Base-by-base conservation (phyloP, 768 basidiomycete genomes). In the Leccinum arenicola region DNA sequence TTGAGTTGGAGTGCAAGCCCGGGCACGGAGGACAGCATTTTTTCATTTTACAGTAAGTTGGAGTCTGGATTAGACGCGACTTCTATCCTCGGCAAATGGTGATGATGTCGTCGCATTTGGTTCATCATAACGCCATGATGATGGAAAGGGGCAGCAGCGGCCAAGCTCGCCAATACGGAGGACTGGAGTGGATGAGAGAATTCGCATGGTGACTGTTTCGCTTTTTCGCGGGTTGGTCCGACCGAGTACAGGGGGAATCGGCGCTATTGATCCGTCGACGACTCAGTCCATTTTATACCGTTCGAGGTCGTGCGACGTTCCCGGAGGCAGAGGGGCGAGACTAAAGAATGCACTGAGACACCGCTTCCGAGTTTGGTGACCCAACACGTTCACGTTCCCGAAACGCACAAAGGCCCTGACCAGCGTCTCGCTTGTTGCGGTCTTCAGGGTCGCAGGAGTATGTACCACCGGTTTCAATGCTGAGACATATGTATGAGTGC, bases 251-350 rank as follows among this genome's bases (percentile, higher is more conserved):
- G 54, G 48, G 10, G 49, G 43, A 6, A 52, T 4, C 36, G 21
- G 19, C 6, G 14, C 6, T 35, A n/a, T 27, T 27, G 27, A 27
- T 27, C 27, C 27, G 27, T 27, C 15, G 14, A 17, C 15, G 36
- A 38, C 15, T 38, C 15, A 10, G 7, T 19, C 15, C 27, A 29
- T 40, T 61, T 61, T 67, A 61, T 61, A 58, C 48, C 33, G 36
- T 38, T 38, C 36, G 36, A 17, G 36, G 36, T 38, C 14, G 36
- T 38, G 36, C 17, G 25, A 45, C 9, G n/a, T 45, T 11, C 8
- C 43, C 43, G n/a, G 43, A 45, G 19, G 10, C 5, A 45, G 43
- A 45, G 35, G 50, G 19, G 31, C 51, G 45, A 51, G 29, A n/a
- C 11, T 19, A 11, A 33, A 9, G 33, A 19, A 21, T 4, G n/a